Evolutionary conservation across 1,139 yeast genomes (phyloP).

Genomic region (Schwanniomyces etchellsii): DNA sequence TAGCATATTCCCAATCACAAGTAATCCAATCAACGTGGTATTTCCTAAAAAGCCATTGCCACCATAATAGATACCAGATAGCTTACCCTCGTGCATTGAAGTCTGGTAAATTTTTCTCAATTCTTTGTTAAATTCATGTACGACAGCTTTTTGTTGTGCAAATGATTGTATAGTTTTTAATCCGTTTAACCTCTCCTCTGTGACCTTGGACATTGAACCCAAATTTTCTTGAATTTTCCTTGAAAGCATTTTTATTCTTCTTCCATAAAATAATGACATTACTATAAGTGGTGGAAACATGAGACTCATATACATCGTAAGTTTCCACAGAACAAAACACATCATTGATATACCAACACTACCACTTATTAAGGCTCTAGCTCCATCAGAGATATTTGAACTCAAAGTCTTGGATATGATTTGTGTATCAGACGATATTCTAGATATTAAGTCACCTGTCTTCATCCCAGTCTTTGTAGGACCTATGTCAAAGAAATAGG

Average conservation of each 20-base stretch:
- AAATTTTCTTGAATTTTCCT: slow-evolving; percentile 78
- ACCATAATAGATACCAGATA: slow-evolving; percentile 73
- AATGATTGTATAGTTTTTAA: slow-evolving; percentile 83
- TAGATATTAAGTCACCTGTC: slow-evolving; percentile 88
- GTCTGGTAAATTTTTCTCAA: slow-evolving; percentile 68
- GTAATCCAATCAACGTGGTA: slow-evolving; percentile 65
- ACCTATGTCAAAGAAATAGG: slow-evolving; percentile 87
- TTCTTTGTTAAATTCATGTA: slow-evolving; percentile 51
- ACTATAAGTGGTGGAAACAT: slow-evolving; percentile 78
- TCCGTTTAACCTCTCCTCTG: slow-evolving; percentile 88
- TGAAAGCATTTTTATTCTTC: slow-evolving; percentile 69
- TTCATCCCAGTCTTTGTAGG: slow-evolving; percentile 46
- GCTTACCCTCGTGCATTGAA: slow-evolving; percentile 75
- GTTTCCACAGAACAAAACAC: slow-evolving; percentile 77
- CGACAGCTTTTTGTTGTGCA: slow-evolving; percentile 66
- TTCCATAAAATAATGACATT: slow-evolving; percentile 76
- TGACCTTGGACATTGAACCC: slow-evolving; percentile 80
- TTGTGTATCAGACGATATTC: slow-evolving; percentile 85
- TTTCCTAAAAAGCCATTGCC: slow-evolving; percentile 80
- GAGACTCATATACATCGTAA: slow-evolving; percentile 69
- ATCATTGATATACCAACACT: slow-evolving; percentile 78
- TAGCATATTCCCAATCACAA: slow-evolving; percentile 75
- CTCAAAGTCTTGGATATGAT: slow-evolving; percentile 85
- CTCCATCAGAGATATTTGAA: slow-evolving; percentile 87
- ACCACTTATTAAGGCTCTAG: slow-evolving; percentile 74